Percentiles rank a stretch among this genome's conserved stretches.
These are phyloP conservation scores for Teratosphaeria destructans DNA, from an alignment of 2,329 filamentous ascomycete genomes.

Conservation along the genomic window DNA sequence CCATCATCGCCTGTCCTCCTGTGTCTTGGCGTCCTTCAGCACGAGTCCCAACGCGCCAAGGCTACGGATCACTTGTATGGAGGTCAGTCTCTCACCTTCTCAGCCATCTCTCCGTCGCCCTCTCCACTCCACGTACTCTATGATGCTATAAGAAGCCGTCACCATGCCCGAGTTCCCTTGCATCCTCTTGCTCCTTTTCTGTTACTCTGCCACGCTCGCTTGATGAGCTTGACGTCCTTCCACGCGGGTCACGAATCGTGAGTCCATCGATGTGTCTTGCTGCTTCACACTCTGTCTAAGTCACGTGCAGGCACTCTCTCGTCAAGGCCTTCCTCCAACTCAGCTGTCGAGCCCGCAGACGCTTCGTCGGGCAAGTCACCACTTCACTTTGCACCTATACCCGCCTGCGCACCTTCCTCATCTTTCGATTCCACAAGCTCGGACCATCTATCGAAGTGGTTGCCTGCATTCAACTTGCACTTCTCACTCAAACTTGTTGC, in stretches of 20 bases:
- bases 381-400: slow-evolving; percentile 1
- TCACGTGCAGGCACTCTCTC: slow-evolving; percentile 10
- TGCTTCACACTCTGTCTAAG: not conserved
- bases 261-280: not conserved
- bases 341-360: slow-evolving; percentile 6
- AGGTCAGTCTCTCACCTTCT: not conserved
- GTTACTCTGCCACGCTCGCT: not conserved
- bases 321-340: slow-evolving; percentile 15
- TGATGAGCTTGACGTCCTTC: slow-evolving; percentile 13
- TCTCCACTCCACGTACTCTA: no score
- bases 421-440: not conserved
- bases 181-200: not conserved
- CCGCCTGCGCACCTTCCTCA: not conserved
- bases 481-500: not conserved
- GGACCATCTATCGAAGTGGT: not conserved
- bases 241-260: slow-evolving; percentile 15
- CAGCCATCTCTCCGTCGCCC: not conserved
- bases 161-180: not conserved
- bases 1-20: not conserved
- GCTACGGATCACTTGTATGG: not conserved
- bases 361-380: not conserved
- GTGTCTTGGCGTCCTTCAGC: not conserved
- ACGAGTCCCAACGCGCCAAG: not conserved
- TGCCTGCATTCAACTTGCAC: not conserved
- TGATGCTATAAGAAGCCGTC: slow-evolving; percentile 1